Evolutionary conservation across 1,284 basidiomycete species (phyloP), one percentile per base, ranked within the genome.

Genomic region (Ustilago cynodontis): DNA sequence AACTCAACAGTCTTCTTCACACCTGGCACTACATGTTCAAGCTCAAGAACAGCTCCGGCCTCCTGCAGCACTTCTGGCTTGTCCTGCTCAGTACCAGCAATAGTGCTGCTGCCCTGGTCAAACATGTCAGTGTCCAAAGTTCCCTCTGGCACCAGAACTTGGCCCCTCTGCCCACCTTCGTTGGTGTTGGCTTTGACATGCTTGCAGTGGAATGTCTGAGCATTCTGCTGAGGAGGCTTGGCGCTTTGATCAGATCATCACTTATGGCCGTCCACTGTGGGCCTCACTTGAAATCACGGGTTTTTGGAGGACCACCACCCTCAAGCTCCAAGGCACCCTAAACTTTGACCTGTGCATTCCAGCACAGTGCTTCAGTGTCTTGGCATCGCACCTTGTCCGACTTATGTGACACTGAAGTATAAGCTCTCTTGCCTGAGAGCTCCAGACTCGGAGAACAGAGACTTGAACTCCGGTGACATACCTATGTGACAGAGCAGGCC

Each of bases 211-310:
- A 53, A 20, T n/a, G 5, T 6, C 31, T 2, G 7, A 35, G 3
- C 9, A 2, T n/a, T 22, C 14, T 1, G 51, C 51, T 13, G 4
- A 2, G 3, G 3, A 35, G 2, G 51, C 31, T 5, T 6, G 9
- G 10, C 9, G 10, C 29, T n/a, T 53, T n/a, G 31, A 53, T 5
- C 16, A 53, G 6, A 1, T 35, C 11, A 3, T 6, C 11, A 53
- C 2, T 2, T 66, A 59, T 18, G 64, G 64, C 3, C 64, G 51
- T 11, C 64, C 64, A 2, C 31, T 66, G 1, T 66, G 64, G 64
- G 4, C 3, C 33, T 54, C 64, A 9, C 41, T 57, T 3, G 26
- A 20, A 6, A 2, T 24, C 3, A 41, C 11, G 9, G 2, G 26
- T 10, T 59, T 65, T 26, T 65, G 56, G 63, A 20, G 29, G 7